Percentiles rank a stretch among this genome's conserved stretches.
Evolutionary conservation across 768 basidiomycete genomes (phyloP).

Genomic region (Lentinula guzmanii): DNA sequence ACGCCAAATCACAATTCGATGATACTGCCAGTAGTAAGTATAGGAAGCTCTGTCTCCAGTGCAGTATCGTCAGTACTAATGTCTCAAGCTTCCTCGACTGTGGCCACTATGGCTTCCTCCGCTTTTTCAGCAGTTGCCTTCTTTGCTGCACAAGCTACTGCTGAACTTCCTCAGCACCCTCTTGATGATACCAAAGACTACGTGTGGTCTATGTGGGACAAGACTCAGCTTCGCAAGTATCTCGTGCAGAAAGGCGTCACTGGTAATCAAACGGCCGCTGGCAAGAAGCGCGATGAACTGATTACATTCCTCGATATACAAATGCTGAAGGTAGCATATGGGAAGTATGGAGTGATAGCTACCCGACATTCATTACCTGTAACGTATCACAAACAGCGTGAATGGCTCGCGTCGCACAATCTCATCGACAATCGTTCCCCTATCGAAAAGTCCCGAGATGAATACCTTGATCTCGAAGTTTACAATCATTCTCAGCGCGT

Average conservation of each 20-base stretch:
- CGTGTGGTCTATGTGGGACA: constrained; percentile 86
- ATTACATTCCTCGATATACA: constrained; percentile 67
- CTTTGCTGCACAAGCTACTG: constrained; percentile 46
- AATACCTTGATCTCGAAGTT: constrained; percentile 54
- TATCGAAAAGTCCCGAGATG: constrained; percentile 47
- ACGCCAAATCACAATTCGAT: constrained; percentile 53
- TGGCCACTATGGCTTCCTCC: constrained; percentile 26
- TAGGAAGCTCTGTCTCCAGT: constrained; percentile 36
- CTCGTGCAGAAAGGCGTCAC: constrained; percentile 71
- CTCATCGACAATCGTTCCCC: constrained; percentile 43
- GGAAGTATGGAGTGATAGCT: constrained; percentile 82
- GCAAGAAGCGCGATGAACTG: constrained; percentile 63
- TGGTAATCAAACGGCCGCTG: constrained; percentile 42
- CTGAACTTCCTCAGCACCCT: constrained; percentile 28
- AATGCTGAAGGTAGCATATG: constrained; percentile 60
- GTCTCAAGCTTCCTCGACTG: constrained; percentile 20
- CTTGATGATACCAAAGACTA: constrained; percentile 81
- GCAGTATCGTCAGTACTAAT: not conserved
- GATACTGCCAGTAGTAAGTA: constrained; percentile 39
- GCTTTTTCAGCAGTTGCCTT: constrained; percentile 35
- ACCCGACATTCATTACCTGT: constrained; percentile 22
- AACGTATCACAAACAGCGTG: constrained; percentile 37
- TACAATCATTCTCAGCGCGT: constrained; percentile 51
- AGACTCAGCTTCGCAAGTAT: constrained; percentile 64
- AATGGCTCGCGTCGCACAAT: constrained; percentile 81